Conservation (phyloP, 768 basidiomycete genomes). For the Trametes cinnabarina region DNA sequence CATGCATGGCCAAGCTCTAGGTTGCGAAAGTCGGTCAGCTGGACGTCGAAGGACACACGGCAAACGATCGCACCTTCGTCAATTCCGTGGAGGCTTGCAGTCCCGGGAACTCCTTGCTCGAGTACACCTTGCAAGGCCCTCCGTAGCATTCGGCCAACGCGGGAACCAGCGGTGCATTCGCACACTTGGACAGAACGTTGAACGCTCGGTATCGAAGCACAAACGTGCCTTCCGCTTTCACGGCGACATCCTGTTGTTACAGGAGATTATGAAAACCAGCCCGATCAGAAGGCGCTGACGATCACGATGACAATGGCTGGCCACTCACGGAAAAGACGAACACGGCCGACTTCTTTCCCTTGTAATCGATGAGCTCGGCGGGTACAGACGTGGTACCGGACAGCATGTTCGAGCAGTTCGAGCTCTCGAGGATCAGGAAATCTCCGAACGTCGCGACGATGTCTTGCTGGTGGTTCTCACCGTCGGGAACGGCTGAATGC, state of each 20-base stretch:
- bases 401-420: slow-evolving; percentile 49
- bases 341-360: slow-evolving; percentile 50
- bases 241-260: slow-evolving; percentile 55
- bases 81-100: slow-evolving; percentile 63
- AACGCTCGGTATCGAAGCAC: slow-evolving; percentile 67
- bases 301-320: no score
- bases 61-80: slow-evolving; percentile 49
- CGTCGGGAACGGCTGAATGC: no score
- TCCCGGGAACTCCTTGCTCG: slow-evolving; percentile 71
- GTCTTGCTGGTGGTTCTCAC: slow-evolving; percentile 5
- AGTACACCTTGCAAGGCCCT: slow-evolving; percentile 61
- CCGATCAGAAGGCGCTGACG: neutral
- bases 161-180: slow-evolving; percentile 12
- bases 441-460: slow-evolving; percentile 42
- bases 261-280: neutral
- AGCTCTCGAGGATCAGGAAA: slow-evolving; percentile 44
- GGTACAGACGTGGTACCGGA: slow-evolving; percentile 54
- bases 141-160: slow-evolving; percentile 67
- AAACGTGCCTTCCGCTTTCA: slow-evolving; percentile 64
- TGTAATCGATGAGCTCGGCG: slow-evolving; percentile 29
- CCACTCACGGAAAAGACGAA: slow-evolving; percentile 59
- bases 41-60: neutral
- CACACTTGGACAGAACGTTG: slow-evolving; percentile 40
- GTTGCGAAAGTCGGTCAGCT: slow-evolving; percentile 31
- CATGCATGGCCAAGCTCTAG: slow-evolving; percentile 39